phyloP scores from a whole-genome alignment of 768 basidiomycete species.

The Trametes cingulata region DNA sequence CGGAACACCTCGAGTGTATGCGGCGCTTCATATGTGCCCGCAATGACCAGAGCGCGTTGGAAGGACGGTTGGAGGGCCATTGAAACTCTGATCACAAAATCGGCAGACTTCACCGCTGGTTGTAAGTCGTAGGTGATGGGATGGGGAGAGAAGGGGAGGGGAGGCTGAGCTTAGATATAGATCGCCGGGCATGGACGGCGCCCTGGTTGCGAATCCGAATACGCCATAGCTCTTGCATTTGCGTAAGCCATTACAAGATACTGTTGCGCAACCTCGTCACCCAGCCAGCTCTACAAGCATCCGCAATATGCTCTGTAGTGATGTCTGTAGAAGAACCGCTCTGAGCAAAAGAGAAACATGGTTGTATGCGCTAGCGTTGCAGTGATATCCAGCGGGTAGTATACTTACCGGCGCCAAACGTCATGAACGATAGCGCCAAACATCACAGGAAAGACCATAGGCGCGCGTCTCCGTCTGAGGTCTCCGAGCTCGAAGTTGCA shows the following conservation, averaged over 20 bases:
- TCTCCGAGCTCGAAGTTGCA: too few species aligned
- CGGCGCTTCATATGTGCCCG: slow-evolving; percentile 58
- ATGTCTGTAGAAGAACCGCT: too few species aligned
- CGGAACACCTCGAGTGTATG: slow-evolving; percentile 83
- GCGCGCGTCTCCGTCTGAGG: too few species aligned
- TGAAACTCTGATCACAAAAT: neutral
- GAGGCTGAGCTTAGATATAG: neutral
- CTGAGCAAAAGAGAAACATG: too few species aligned
- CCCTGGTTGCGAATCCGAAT: neutral
- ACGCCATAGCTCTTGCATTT: slow-evolving; percentile 1
- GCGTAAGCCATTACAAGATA: neutral
- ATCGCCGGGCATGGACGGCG: slow-evolving; percentile 2
- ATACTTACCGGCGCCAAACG: too few species aligned
- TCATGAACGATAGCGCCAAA: too few species aligned
- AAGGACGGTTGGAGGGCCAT: slow-evolving; percentile 86
- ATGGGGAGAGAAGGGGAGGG: neutral
- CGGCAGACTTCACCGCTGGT: neutral
- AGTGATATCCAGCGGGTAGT: too few species aligned
- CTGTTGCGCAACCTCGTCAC: slow-evolving; percentile 7
- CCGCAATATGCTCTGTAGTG: too few species aligned
- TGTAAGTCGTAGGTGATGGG: neutral
- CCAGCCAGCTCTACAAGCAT: too few species aligned
- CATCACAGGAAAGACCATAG: too few species aligned
- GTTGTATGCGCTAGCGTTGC: too few species aligned
- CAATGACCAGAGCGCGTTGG: slow-evolving; percentile 54